These are phyloP conservation scores for Grifola frondosa DNA, from an alignment of 1,284 basidiomycete species.

Conservation along the genomic window DNA sequence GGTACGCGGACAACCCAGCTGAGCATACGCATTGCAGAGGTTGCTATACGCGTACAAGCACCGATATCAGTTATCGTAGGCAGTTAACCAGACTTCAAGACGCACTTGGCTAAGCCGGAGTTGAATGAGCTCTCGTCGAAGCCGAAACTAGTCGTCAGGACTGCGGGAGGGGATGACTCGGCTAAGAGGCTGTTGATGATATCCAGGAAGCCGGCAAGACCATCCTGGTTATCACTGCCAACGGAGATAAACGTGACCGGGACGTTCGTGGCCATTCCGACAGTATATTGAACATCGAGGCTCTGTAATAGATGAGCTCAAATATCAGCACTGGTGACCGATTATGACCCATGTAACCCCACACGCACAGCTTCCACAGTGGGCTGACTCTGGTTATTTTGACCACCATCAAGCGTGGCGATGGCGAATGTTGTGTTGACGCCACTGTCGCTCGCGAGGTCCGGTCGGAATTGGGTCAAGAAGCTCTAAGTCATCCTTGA, in stretches of 20 bases:
- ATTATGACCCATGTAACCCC: neutral
- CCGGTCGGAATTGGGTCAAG: conserved; percentile 45
- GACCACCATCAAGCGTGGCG: conserved; percentile 26
- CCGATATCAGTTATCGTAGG: conserved; percentile 23
- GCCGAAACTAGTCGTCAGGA: conserved; percentile 45
- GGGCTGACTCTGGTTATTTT: conserved; percentile 30
- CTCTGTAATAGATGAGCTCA: conserved; percentile 27
- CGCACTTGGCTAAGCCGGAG: conserved; percentile 53
- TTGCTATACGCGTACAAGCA: conserved; percentile 21
- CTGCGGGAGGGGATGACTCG: conserved; percentile 30
- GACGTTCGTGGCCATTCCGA: conserved; percentile 54
- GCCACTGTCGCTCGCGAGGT: conserved; percentile 40
- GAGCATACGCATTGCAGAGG: conserved; percentile 59
- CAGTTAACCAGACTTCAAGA: conserved; percentile 51
- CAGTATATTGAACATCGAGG: conserved; percentile 66
- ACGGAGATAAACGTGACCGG: conserved; percentile 19
- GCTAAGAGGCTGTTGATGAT: conserved; percentile 32
- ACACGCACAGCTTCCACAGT: conserved; percentile 20
- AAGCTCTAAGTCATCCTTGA: conserved; percentile 42
- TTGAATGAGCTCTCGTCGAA: conserved; percentile 46
- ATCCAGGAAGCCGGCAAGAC: conserved; percentile 28
- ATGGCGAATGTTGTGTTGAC: conserved; percentile 17
- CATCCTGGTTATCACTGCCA: conserved; percentile 19
- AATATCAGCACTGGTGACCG: neutral
- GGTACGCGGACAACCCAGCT: conserved; percentile 61